phyloP scores from a whole-genome alignment of 2,329 filamentous ascomycete species.

The Nannizziopsis arthrosporioides region DNA sequence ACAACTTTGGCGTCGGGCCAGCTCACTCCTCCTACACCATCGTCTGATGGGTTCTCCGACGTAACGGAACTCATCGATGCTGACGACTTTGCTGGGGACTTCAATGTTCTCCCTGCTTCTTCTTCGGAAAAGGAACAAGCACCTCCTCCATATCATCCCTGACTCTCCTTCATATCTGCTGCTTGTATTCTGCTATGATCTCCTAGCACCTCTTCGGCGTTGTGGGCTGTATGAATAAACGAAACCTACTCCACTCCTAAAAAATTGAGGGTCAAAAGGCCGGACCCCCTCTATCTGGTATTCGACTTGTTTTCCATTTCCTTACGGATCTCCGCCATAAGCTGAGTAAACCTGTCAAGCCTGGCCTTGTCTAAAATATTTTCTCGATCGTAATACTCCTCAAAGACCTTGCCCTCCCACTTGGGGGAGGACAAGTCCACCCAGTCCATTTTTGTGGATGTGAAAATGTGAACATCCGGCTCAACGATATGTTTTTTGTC shows the following conservation, averaged over 20 bases:
- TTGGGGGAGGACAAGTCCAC: slow-evolving; percentile 26
- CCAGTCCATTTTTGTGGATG: slow-evolving; percentile 31
- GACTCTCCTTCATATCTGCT: neutral
- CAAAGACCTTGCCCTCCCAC: slow-evolving; percentile 26
- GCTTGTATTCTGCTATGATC: neutral
- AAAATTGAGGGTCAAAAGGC: no score
- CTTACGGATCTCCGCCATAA: slow-evolving; percentile 1
- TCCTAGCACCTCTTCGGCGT: neutral
- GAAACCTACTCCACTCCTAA: no score
- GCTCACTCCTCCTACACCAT: slow-evolving; percentile 3
- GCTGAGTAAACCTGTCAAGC: slow-evolving; percentile 19
- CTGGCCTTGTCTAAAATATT: slow-evolving; percentile 27
- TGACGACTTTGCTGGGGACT: neutral
- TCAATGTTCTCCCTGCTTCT: neutral
- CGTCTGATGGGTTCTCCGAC: slow-evolving; percentile 3
- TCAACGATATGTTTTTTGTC: slow-evolving; percentile 29
- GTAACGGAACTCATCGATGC: neutral
- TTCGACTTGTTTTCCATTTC: neutral
- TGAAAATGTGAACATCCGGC: slow-evolving; percentile 40
- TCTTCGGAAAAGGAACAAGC: slow-evolving; percentile 3
- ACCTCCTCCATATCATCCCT: slow-evolving; percentile 5
- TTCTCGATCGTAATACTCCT: slow-evolving; percentile 27
- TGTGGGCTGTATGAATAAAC: no score
- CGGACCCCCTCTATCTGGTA: no score
- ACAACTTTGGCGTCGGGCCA: neutral